Conservation (phyloP, 306 rosid species). For the Mimosa pudica region DNA sequence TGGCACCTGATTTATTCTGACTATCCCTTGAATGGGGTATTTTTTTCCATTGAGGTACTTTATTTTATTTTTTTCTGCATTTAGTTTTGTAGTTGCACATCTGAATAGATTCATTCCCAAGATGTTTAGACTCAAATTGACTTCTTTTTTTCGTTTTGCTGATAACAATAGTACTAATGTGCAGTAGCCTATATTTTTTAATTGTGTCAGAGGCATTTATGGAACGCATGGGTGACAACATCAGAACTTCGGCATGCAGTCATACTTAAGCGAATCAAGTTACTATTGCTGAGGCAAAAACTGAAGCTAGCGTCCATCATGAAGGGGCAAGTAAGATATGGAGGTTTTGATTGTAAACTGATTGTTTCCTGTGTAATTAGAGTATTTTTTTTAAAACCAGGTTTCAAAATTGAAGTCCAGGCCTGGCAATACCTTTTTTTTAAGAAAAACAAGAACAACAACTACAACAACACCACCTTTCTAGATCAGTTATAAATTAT, state of each 20-base stretch:
- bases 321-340: constrained; percentile 87
- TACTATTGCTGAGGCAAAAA: constrained; percentile 85
- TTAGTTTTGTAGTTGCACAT: constrained; percentile 18
- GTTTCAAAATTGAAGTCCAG: not conserved
- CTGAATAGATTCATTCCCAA: constrained; percentile 5
- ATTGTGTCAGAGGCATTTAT: constrained; percentile 74
- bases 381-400: not conserved
- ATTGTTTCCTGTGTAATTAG: constrained; percentile 13
- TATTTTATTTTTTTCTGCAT: constrained; percentile 24
- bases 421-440: not conserved
- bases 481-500: not conserved
- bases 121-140: constrained; percentile 24
- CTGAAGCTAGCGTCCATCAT: constrained; percentile 92
- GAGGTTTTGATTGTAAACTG: constrained; percentile 33
- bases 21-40: constrained; percentile 26
- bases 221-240: constrained; percentile 98
- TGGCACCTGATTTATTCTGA: constrained; percentile 20
- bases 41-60: constrained; percentile 29
- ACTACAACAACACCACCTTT: no score
- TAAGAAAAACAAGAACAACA: no score
- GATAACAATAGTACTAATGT: constrained; percentile 31
- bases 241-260: constrained; percentile 96
- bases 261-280: constrained; percentile 94
- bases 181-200: constrained; percentile 36
- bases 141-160: constrained; percentile 1